Conservation (phyloP, 805 yeast genomes). For the Limtongia smithiae region DNA sequence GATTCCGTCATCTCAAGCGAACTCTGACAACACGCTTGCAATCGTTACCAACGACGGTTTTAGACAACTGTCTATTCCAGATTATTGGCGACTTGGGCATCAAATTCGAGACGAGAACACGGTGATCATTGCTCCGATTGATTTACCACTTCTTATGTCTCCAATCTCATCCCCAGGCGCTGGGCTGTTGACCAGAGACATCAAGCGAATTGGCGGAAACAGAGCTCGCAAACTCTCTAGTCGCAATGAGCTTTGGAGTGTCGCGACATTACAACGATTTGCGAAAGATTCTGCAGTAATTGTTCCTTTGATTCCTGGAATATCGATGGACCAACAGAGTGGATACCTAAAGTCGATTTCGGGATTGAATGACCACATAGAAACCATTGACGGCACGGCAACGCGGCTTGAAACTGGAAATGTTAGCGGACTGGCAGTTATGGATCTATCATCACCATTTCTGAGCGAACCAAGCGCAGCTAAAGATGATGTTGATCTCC, state of each 20-base stretch:
- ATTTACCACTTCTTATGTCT: slow-evolving; percentile 24
- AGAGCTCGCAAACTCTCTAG: slow-evolving; percentile 38
- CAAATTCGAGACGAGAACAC: slow-evolving; percentile 34
- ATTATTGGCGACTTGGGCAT: slow-evolving; percentile 27
- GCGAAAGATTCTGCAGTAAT: slow-evolving; percentile 27
- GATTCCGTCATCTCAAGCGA: slow-evolving; percentile 36
- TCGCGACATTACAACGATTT: slow-evolving; percentile 20
- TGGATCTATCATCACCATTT: slow-evolving; percentile 18
- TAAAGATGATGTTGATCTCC: slow-evolving; percentile 1
- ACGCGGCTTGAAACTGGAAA: neutral
- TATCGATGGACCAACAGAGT: slow-evolving; percentile 29
- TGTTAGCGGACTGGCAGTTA: slow-evolving; percentile 23
- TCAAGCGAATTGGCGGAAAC: slow-evolving; percentile 36
- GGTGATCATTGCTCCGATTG: slow-evolving; percentile 37
- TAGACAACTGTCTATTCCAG: slow-evolving; percentile 32
- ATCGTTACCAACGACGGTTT: slow-evolving; percentile 41
- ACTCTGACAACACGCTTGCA: slow-evolving; percentile 35
- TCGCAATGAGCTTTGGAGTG: slow-evolving; percentile 38
- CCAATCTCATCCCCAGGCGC: slow-evolving; percentile 10
- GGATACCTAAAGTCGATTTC: slow-evolving; percentile 28
- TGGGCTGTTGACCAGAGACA: slow-evolving; percentile 6
- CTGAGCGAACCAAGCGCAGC: neutral
- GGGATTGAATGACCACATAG: slow-evolving; percentile 17
- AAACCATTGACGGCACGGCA: neutral
- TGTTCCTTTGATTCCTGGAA: slow-evolving; percentile 37